Evolutionary conservation across 2,329 filamentous ascomycete species (phyloP).

Genomic region (Chaetomiaceae sp.): DNA sequence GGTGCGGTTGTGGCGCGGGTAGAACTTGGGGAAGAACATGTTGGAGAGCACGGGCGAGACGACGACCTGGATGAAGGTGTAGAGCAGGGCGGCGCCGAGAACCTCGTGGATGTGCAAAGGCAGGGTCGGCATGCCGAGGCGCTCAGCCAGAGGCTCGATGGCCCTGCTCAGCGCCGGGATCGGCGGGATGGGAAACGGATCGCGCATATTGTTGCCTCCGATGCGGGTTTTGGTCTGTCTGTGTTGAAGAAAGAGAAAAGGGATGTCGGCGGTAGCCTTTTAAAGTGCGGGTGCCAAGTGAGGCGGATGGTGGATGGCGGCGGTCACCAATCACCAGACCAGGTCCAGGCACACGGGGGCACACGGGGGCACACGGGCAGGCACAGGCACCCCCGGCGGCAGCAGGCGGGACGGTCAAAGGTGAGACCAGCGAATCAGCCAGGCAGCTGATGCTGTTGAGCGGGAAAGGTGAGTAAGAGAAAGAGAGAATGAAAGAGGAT

Average conservation of each 20-base stretch:
- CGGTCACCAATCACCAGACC: constrained; percentile 5
- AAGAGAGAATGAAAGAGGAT: no score
- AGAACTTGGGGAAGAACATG: constrained; percentile 58
- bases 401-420: constrained; percentile 2
- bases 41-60: constrained; percentile 65
- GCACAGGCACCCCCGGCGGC: no score
- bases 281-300: no score
- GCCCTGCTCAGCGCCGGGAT: constrained; percentile 53
- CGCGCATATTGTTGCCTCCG: constrained; percentile 59
- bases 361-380: no score
- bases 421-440: background rate
- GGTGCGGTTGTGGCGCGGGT: constrained; percentile 55
- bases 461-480: background rate
- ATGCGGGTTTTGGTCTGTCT: background rate
- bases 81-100: constrained; percentile 59
- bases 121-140: constrained; percentile 59
- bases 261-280: no score
- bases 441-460: background rate
- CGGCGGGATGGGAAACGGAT: constrained; percentile 64
- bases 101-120: constrained; percentile 77
- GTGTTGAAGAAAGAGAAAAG: background rate
- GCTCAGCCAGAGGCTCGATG: constrained; percentile 61
- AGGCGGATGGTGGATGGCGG: no score
- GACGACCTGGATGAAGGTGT: constrained; percentile 62
- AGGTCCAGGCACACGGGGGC: background rate